Evolutionary conservation across 2,329 filamentous ascomycete genomes (phyloP), one percentile per base, ranked within the genome.

Genomic region (Exserohilum turcica): DNA sequence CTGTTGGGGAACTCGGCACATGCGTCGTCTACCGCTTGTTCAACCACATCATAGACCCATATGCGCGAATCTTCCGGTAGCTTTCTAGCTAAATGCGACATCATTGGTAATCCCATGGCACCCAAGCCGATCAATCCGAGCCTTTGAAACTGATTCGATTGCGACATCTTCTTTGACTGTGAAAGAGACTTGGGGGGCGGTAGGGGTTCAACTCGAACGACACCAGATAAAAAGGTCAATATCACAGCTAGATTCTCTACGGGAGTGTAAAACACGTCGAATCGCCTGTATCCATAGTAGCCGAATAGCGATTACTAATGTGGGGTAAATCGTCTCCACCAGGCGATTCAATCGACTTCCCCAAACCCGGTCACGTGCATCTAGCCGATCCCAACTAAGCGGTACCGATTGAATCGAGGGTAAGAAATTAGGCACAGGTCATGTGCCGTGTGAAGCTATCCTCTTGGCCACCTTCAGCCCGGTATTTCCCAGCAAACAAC

Each of bases 61-160:
- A 83, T 76, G 3, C 71, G 71, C 7, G 77, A 77, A 9, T 74
- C 69, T 8, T 64, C 19, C 3, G 76, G 71, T 42, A 80, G 71
- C 57, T 81, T 82, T 18, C 75, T 74, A 8, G 78, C 76, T 19
- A 84, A 71, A 63, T 83, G 80, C 16, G 65, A 68, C 4, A 78
- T 75, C 81, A 84, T 84, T 9, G 81, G 81, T 46, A 73, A 75
- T 0, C 82, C 82, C 82, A 84, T 84, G 9, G 77, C 75, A n/a
- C 82, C 82, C 1, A 84, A 74, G 59, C 82, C 81, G 39, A 84
- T 78, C 68, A 83, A 84, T 38, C 79, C 78, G 18, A 80, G 38
- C 3, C 50, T 70, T n/a, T 57, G 59, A 53, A 71, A 71, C 0
- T 64, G 38, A 24, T 48, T 29, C 13, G 54, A 42, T 36, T 61